Evolutionary conservation across 2,329 filamentous ascomycete genomes (phyloP).

Genomic region (Monosporascus sp.): DNA sequence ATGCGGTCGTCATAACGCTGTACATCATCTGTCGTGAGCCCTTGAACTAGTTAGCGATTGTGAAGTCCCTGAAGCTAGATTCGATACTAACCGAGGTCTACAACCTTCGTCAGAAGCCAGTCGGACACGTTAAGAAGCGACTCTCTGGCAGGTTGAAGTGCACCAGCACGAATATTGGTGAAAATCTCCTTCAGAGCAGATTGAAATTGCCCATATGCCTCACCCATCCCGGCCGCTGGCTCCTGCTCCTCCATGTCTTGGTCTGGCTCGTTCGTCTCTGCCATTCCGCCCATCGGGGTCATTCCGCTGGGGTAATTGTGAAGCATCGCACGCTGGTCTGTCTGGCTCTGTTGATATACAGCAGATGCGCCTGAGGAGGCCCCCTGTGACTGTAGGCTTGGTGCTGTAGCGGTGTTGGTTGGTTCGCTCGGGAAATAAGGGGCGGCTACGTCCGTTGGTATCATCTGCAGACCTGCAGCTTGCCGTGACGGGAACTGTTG

Average conservation of each 20-base stretch:
- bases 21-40: slow-evolving; percentile 78
- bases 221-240: slow-evolving; percentile 52
- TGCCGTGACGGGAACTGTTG: slow-evolving; percentile 72
- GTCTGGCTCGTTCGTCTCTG: slow-evolving; percentile 37
- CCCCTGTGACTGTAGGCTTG: slow-evolving; percentile 45
- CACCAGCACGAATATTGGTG: slow-evolving; percentile 56
- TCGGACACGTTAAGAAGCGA: slow-evolving; percentile 47
- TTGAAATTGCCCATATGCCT: slow-evolving; percentile 63
- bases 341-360: slow-evolving; percentile 62
- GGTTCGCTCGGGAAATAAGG: slow-evolving; percentile 72
- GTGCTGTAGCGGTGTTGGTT: slow-evolving; percentile 53
- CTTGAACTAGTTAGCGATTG: slow-evolving; percentile 40
- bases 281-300: slow-evolving; percentile 40
- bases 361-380: slow-evolving; percentile 45
- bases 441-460: slow-evolving; percentile 59
- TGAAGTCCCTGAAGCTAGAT: slow-evolving; percentile 3
- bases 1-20: slow-evolving; percentile 69
- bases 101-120: slow-evolving; percentile 51
- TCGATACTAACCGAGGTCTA: slow-evolving; percentile 45
- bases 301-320: slow-evolving; percentile 45
- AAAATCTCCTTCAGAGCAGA: slow-evolving; percentile 62
- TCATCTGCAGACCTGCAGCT: slow-evolving; percentile 70
- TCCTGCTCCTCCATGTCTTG: slow-evolving; percentile 53
- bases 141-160: slow-evolving; percentile 45
- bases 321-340: slow-evolving; percentile 50